A percentile compares a stretch with the other conserved stretches of the same genome.
Conservation (phyloP, 2,329 filamentous ascomycete genomes). For the Nemania bipapillata region DNA sequence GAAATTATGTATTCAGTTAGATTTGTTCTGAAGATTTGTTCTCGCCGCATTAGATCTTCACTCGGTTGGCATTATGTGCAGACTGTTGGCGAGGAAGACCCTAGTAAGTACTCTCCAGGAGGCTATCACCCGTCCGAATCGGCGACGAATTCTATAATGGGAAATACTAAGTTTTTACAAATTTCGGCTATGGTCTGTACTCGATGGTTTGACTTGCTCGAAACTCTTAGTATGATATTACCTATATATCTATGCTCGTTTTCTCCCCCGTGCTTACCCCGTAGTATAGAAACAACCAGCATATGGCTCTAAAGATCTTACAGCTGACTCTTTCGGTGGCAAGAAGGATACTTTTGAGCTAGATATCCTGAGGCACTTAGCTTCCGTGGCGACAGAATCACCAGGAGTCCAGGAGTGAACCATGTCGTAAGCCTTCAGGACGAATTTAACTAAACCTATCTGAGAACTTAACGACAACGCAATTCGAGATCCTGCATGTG, state of each 20-base stretch:
- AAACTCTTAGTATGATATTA: conserved; percentile 1
- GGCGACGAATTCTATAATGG: conserved; percentile 3
- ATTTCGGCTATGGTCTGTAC: conserved; percentile 6
- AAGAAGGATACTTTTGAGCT: conserved; percentile 2
- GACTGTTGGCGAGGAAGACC: conserved; percentile 10
- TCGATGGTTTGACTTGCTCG: background rate
- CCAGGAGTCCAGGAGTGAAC: background rate
- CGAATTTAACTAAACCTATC: no score
- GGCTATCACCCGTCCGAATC: conserved; percentile 4
- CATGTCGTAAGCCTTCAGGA: conserved; percentile 5
- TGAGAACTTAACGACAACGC: no score
- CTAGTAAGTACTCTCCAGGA: conserved; percentile 3
- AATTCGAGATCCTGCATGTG: no score
- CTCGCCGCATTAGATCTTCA: conserved; percentile 2
- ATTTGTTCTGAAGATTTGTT: background rate
- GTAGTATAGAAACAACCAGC: conserved; percentile 1
- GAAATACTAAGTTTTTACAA: conserved; percentile 6
- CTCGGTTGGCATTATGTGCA: background rate
- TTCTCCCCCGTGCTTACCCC: background rate
- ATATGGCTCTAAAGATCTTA: conserved; percentile 8
- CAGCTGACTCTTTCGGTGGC: conserved; percentile 1
- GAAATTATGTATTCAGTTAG: conserved; percentile 11
- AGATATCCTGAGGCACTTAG: background rate
- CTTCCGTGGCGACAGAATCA: background rate
- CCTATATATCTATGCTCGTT: background rate